Percentiles rank a stretch among this genome's conserved stretches.
These are phyloP conservation scores for Amphicarpaea edgeworthii DNA, from an alignment of 306 rosid genomes.

Conservation along the genomic window DNA sequence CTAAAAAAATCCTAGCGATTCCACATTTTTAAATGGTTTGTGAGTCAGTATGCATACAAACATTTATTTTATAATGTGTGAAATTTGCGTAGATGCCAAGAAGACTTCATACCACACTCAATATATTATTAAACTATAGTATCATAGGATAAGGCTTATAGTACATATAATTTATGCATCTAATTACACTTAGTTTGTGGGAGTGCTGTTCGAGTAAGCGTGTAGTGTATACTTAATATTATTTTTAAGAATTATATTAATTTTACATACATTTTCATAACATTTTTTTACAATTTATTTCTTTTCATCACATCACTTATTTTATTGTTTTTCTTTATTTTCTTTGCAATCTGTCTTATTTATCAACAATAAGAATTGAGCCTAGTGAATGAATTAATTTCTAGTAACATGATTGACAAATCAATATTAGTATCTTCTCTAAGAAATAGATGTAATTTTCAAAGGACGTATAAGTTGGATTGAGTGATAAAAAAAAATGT, in stretches of 20 bases:
- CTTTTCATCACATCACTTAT: background rate
- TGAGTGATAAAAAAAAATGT: too few relatives aligned
- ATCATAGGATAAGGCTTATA: background rate
- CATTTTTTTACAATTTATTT: too few relatives aligned
- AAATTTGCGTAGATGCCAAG: background rate
- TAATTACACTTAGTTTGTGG: background rate
- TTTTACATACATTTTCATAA: background rate
- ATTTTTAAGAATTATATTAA: background rate
- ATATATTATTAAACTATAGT: background rate
- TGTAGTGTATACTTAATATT: background rate
- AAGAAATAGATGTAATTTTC: too few relatives aligned
- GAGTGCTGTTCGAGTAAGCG: background rate
- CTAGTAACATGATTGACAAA: too few relatives aligned
- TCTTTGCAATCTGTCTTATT: background rate
- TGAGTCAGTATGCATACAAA: slow-evolving; percentile 6
- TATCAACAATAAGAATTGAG: too few relatives aligned
- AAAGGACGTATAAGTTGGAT: too few relatives aligned
- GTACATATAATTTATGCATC: background rate
- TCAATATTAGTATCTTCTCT: too few relatives aligned
- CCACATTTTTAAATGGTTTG: background rate
- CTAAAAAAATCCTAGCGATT: background rate
- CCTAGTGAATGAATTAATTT: too few relatives aligned
- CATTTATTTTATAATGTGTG: background rate
- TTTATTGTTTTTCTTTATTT: background rate
- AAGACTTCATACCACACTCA: background rate